phyloP scores from a whole-genome alignment of 345 rosid species.

The Murraya koenigii region DNA sequence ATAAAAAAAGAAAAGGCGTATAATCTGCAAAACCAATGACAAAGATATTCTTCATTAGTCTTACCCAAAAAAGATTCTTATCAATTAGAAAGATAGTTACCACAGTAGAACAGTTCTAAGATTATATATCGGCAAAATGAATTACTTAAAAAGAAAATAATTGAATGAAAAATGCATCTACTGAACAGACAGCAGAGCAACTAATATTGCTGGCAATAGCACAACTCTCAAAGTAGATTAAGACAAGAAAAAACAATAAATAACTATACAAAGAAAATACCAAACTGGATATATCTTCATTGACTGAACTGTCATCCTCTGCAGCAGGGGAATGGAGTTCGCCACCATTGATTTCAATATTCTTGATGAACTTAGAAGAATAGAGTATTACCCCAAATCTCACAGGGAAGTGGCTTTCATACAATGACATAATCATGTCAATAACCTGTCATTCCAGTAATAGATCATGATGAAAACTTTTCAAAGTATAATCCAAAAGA shows the following conservation, averaged over 20 bases:
- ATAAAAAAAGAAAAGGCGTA: constrained; percentile 78
- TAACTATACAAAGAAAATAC: constrained; percentile 44
- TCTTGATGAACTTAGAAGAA: constrained; percentile 64
- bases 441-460: constrained; percentile 56
- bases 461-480: constrained; percentile 21
- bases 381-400: constrained; percentile 91
- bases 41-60: not conserved
- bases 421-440: constrained; percentile 64
- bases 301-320: constrained; percentile 40
- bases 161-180: not conserved
- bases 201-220: not conserved
- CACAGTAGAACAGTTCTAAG: not conserved
- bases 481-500: constrained; percentile 6
- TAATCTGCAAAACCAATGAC: constrained; percentile 59
- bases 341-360: constrained; percentile 56
- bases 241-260: constrained; percentile 3
- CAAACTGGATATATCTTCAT: constrained; percentile 83
- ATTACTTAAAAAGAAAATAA: not conserved
- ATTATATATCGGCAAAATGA: not conserved
- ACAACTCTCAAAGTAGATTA: not conserved
- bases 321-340: constrained; percentile 34
- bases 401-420: constrained; percentile 80
- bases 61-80: not conserved
- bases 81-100: constrained; percentile 11
- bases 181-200: constrained; percentile 5